A percentile compares a stretch with the other conserved stretches of the same genome.
phyloP scores from a whole-genome alignment of 768 basidiomycete genomes.

The Grammothele lineata region DNA sequence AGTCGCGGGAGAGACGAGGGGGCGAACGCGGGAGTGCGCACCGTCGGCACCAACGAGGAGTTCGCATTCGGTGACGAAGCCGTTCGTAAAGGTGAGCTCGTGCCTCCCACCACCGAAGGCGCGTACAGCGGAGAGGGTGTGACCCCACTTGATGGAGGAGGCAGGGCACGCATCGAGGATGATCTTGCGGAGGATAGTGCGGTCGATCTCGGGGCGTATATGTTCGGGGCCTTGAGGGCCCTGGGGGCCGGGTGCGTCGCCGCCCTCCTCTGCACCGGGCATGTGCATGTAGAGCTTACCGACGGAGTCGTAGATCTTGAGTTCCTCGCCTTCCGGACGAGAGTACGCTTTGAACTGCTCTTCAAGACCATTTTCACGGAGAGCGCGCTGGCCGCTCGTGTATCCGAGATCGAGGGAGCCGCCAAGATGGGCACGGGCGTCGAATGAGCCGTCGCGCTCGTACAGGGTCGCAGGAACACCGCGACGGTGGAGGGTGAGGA shows the following conservation, averaged over 20 bases:
- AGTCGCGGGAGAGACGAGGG: slow-evolving; percentile 25
- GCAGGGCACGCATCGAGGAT: not conserved
- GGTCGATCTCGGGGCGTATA: not conserved
- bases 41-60: slow-evolving; percentile 37
- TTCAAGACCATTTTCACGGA: not conserved
- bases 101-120: not conserved
- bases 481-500: not conserved
- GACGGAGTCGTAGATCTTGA: not conserved
- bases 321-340: not conserved
- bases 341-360: not conserved
- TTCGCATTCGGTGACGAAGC: slow-evolving; percentile 7
- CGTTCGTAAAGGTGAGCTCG: not conserved
- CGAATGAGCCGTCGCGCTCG: not conserved
- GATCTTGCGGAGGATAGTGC: not conserved
- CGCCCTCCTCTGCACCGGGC: not conserved
- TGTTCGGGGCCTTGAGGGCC: not conserved
- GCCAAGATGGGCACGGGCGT: not conserved
- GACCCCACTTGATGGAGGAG: not conserved
- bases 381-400: not conserved
- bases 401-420: not conserved
- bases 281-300: not conserved
- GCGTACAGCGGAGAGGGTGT: not conserved
- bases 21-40: slow-evolving; percentile 35
- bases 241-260: not conserved
- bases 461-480: not conserved